Evolutionary conservation across 2,329 filamentous ascomycete species (phyloP), one percentile per base, ranked within the genome.

Genomic region (Cladosporium austrohemisphaericum): DNA sequence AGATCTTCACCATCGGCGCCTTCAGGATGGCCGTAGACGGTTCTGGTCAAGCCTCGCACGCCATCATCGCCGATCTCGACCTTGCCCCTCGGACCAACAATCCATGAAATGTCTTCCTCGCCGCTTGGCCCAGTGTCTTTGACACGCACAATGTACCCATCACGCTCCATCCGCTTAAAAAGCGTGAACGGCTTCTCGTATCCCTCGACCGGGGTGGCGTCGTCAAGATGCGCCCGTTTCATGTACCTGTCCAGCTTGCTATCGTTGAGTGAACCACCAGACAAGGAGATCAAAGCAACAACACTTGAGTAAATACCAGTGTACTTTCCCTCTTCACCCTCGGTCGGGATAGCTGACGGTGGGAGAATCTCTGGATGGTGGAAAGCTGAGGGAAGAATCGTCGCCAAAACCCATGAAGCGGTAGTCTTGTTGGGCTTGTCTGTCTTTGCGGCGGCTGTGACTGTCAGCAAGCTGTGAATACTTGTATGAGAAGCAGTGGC

Each of bases 21-120:
- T 8, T 59, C 61, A 9, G 46, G 56, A 14, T 63, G 60, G 5
- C 63, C 80, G 62, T 77, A 81, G 1, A 84, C 77, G 43, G 68
- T 69, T 53, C 71, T 71, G 3, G 90, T 81, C 55, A 96, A 69
- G 0, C 81, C 83, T 14, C 83, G 80, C 10, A 93, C 85, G 1
- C 86, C 88, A 41, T 82, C 77, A n/a, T 83, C 75, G 0, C 86
- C 88, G 28, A 97, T 80, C 68, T 97, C 93, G 6, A 91, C 76
- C 68, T 86, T 93, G 5, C 87, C 92, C 18, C 93, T 79, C 5
- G 89, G 85, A 2, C 93, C 93, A 11, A 96, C 80, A 49, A 86
- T 80, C 78, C 88, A 98, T 40, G 88, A 90, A 6, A 89, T 76
- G 2, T 80, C 76, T 55, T 92, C 84, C 29, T 95, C 88, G 20